Base-by-base conservation (phyloP, 2,329 filamentous ascomycete genomes). In the Sporothrix pallida region DNA sequence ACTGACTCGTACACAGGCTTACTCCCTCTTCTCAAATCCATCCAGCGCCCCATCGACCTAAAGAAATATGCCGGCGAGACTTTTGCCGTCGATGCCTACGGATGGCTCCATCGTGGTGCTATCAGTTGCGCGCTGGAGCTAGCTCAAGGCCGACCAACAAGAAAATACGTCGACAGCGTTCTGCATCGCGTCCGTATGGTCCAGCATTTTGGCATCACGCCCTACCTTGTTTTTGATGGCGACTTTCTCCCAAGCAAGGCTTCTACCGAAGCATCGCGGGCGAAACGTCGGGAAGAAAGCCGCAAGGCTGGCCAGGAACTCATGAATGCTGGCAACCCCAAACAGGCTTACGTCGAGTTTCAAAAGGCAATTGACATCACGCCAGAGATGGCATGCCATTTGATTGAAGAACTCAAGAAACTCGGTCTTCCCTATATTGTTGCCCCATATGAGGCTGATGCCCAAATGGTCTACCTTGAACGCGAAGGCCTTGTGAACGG, bases 321-420 rank as follows among this genome's bases (percentile, higher is more conserved):
- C 12, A 85, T 97, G 73, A 91, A 91, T 75, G 91, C 94, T 48
- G 95, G 96, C 42, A 95, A 95, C 80, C 86, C 88, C 1, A 87
- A 91, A 0, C 92, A 95, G 79, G 96, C 96, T 10, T 90, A 95
- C 73, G 86, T 91, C 63, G 94, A 98, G 81, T 88, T 98, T 73
- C 95, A 98, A 80, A 99, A 98, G 81, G 93, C 95, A 63, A 92
- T 98, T 75, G 96, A 99, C 81, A 91, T 99, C 52, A 98, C 96
- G 1, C 95, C 97, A 1, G 91, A 96, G 78, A 99, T 99, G 97
- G 96, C 96, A 8, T 90, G 93, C 7, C 88, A 93, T 77, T 84
- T 98, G 71, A 99, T 99, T 74, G 94, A 98, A 77, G 93, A 97
- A 81, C 86, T 98, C 78, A 98, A 97, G 83, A 89, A 89, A 78